Evolutionary conservation across 768 basidiomycete species (phyloP).

Genomic region (Lentinula edodes): DNA sequence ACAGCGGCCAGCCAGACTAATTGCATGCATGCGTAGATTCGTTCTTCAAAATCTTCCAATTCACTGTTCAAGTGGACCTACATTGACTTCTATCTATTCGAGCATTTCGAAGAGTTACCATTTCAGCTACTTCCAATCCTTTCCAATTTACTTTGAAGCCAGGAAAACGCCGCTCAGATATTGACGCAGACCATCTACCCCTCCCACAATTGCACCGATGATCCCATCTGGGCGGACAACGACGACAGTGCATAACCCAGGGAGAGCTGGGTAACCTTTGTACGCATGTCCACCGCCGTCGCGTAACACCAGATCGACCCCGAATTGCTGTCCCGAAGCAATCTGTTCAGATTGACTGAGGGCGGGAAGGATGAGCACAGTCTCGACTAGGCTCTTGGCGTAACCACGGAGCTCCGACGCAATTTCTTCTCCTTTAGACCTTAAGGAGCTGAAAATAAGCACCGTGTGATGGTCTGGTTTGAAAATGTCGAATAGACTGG

Average conservation of each 20-base stretch:
- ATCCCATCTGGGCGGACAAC: constrained; percentile 18
- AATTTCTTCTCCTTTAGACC: constrained; percentile 1
- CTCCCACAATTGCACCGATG: constrained; percentile 17
- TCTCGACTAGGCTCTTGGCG: constrained; percentile 11
- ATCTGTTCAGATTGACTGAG: neutral
- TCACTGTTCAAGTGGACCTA: too few relatives aligned
- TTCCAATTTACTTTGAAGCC: too few relatives aligned
- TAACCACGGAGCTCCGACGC: neutral
- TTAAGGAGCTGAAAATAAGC: constrained; percentile 22
- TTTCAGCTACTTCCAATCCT: too few relatives aligned
- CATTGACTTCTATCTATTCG: too few relatives aligned
- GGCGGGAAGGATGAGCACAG: constrained; percentile 12
- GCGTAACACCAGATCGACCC: constrained; percentile 8
- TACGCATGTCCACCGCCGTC: constrained; percentile 23
- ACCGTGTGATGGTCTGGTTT: constrained; percentile 25
- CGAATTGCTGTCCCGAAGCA: neutral
- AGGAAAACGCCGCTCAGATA: neutral
- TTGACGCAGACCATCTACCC: constrained; percentile 10
- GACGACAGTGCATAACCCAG: constrained; percentile 46
- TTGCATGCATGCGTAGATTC: too few relatives aligned
- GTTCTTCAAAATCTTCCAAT: too few relatives aligned
- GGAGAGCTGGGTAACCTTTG: constrained; percentile 28
- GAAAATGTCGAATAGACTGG: constrained; percentile 22
- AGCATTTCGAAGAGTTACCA: too few relatives aligned
- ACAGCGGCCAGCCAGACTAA: too few relatives aligned